These are phyloP conservation scores for Haematococcus sp. DNA, from an alignment of 139 green algal species.

Conservation along the genomic window DNA sequence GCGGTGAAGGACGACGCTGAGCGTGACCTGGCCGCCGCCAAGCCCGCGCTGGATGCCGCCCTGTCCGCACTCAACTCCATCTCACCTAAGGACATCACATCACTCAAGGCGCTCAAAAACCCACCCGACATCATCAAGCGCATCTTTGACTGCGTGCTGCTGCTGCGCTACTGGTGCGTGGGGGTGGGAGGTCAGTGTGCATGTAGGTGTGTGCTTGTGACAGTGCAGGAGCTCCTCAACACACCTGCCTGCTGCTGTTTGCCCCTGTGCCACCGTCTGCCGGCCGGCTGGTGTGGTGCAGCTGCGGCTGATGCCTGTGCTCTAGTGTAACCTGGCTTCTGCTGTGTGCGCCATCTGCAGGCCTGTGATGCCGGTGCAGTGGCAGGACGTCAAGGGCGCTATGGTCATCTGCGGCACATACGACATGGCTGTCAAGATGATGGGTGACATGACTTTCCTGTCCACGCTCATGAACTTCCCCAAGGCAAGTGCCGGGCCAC, in stretches of 20 bases:
- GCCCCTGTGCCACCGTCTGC: too few relatives aligned
- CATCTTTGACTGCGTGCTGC: slow-evolving; percentile 93
- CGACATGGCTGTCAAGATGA: slow-evolving; percentile 88
- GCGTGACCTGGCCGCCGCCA: slow-evolving; percentile 82
- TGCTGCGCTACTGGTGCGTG: slow-evolving; percentile 67
- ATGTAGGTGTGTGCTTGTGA: too few relatives aligned
- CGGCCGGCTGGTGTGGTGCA: too few relatives aligned
- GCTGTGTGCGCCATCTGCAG: too few relatives aligned
- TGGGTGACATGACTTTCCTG: slow-evolving; percentile 91
- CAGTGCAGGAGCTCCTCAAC: too few relatives aligned
- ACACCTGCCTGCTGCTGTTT: too few relatives aligned
- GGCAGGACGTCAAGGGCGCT: slow-evolving; percentile 79
- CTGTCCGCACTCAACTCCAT: slow-evolving; percentile 89
- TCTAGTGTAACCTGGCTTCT: too few relatives aligned
- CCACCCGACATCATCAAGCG: slow-evolving; percentile 94
- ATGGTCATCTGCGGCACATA: slow-evolving; percentile 84
- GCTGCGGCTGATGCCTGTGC: too few relatives aligned
- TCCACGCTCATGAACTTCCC: slow-evolving; percentile 86
- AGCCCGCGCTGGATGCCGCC: slow-evolving; percentile 89
- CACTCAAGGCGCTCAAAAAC: slow-evolving; percentile 92
- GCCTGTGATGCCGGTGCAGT: slow-evolving; percentile 48
- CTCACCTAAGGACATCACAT: slow-evolving; percentile 76
- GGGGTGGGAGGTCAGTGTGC: slow-evolving; percentile 16
- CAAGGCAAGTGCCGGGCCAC: too few relatives aligned
- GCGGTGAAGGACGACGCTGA: slow-evolving; percentile 80